Conservation (phyloP, 1,139 yeast species). For the Blastobotrys ciferrii region DNA sequence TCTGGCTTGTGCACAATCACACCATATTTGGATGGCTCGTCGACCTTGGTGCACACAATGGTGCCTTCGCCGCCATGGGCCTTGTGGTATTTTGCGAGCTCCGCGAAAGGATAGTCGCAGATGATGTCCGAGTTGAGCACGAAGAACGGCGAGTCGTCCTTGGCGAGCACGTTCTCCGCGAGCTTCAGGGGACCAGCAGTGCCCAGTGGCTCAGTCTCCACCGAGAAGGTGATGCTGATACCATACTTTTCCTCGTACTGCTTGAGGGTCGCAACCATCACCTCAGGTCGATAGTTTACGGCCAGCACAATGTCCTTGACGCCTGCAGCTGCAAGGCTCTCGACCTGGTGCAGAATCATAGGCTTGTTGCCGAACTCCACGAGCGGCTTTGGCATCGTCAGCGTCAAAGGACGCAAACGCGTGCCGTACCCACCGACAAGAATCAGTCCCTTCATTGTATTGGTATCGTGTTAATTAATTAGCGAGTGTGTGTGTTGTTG, state of each 20-base stretch:
- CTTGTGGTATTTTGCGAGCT: conserved; percentile 88
- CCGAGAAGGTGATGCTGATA: conserved; percentile 92
- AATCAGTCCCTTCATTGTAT: conserved; percentile 89
- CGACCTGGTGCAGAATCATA: conserved; percentile 84
- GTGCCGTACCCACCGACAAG: conserved; percentile 99
- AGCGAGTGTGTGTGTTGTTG: conserved; percentile 6
- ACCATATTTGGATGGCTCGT: conserved; percentile 99
- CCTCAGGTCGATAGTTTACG: conserved; percentile 99
- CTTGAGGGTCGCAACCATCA: conserved; percentile 92
- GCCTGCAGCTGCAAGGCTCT: conserved; percentile 97
- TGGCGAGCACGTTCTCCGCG: conserved; percentile 89
- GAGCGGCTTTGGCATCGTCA: conserved; percentile 96
- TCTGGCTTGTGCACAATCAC: conserved; percentile 96
- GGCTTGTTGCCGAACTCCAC: conserved; percentile 99
- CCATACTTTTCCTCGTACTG: conserved; percentile 95
- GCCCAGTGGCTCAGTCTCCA: conserved; percentile 98
- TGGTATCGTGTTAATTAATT: conserved; percentile 2
- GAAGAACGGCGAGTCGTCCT: conserved; percentile 95
- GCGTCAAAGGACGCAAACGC: conserved; percentile 97
- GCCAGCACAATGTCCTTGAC: conserved; percentile 98
- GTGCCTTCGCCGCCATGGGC: conserved; percentile 98
- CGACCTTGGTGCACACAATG: conserved; percentile 98
- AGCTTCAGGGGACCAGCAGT: conserved; percentile 99
- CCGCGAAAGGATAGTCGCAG: conserved; percentile 96
- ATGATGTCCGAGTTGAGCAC: conserved; percentile 98